Evolutionary conservation across 2,329 filamentous ascomycete genomes (phyloP), one percentile per base, ranked within the genome.

Genomic region (Monilinia laxa): DNA sequence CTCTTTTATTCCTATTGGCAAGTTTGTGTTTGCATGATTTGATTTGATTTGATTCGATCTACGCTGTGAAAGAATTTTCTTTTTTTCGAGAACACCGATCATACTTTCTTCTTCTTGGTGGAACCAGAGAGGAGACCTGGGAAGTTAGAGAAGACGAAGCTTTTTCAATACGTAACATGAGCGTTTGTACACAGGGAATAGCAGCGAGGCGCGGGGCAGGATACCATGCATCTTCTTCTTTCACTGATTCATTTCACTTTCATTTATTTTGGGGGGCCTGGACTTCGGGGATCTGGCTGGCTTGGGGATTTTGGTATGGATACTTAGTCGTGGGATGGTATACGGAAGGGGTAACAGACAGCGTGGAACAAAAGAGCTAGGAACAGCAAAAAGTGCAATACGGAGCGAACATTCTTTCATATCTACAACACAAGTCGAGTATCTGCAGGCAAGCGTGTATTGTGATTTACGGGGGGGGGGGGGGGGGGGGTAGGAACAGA

Each of bases 141-240:
- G 11, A 25, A 51, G 45, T 20, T 25, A 31, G 45, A 60, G 45
- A 38, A 25, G 25, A n/a, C 12, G 57, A 60, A 18, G 45, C 1
- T 4, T 51, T 25, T 60, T 38, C 28, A 38, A 31, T n/a, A 31
- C 40, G 25, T 42, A 3, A 5, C 16, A 62, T 25, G 18, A 31
- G 5, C 38, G 31, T 31, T 31, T 55, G 23, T 14, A 64, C 38
- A 63, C 6, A 40, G 23, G 38, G 52, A 14, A 53, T 31, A 45
- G 12, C n/a, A 28, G 20, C 12, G 47, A 52, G 55, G 35, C 35
- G 54, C 25, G n/a, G 28, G 31, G 53, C 35, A 18, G 49, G 40
- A 47, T 47, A 60, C 49, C 23, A 35, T 62, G 45, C 54, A 65
- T 62, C 49, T 62, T 28, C 47, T 28, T 53, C 16, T 40, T 40